Evolutionary conservation across 1,284 basidiomycete genomes (phyloP).

Genomic region (Vanrija sp.): DNA sequence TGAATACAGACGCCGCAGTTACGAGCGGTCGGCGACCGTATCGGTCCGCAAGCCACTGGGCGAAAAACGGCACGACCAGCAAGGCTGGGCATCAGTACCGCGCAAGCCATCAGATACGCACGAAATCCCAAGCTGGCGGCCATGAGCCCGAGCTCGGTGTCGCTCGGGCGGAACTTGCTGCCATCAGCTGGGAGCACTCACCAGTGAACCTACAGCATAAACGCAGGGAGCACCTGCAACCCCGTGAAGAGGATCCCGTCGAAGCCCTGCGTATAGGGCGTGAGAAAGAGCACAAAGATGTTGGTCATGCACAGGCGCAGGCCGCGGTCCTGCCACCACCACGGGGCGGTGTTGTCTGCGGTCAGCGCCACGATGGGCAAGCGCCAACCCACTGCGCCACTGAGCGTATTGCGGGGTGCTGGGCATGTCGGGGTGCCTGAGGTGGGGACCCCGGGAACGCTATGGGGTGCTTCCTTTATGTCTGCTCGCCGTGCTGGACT

Average conservation of each 20-base stretch:
- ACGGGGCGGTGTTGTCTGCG: neutral
- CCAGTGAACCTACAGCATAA: neutral
- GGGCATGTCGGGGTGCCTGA: neutral
- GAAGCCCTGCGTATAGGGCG: conserved; percentile 1
- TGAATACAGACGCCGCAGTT: conserved; percentile 27
- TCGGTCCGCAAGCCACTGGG: conserved; percentile 32
- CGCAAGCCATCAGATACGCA: too few relatives aligned
- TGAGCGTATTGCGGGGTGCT: neutral
- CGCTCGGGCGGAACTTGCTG: neutral
- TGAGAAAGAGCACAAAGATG: neutral
- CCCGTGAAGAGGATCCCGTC: conserved; percentile 4
- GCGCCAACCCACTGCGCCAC: neutral
- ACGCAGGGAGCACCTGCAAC: conserved; percentile 5
- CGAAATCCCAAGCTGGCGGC: conserved; percentile 11
- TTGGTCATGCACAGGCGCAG: neutral
- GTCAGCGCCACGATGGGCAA: neutral
- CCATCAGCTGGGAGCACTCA: neutral
- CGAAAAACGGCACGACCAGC: conserved; percentile 5
- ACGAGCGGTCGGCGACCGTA: conserved; percentile 37
- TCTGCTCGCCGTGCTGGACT: too few relatives aligned
- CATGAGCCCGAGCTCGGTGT: conserved; percentile 14
- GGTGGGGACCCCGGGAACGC: neutral
- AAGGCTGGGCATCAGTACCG: conserved; percentile 3
- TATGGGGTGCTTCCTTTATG: too few relatives aligned
- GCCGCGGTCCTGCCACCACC: neutral